Evolutionary conservation across 2,329 filamentous ascomycete genomes (phyloP).

Genomic region (Fusarium odoratissimum): DNA sequence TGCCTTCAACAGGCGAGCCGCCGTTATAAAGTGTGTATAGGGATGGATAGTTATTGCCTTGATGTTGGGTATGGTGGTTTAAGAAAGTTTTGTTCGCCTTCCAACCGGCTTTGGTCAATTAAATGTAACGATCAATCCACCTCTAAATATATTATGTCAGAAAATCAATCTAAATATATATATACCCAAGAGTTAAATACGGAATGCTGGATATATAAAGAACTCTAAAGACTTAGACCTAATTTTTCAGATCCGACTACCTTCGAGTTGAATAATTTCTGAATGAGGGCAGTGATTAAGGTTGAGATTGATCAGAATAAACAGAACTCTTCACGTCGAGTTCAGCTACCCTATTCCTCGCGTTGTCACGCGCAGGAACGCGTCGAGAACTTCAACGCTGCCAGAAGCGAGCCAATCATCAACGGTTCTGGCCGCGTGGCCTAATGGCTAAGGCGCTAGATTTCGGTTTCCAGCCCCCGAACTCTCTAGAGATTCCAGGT

Average conservation of each 20-base stretch:
- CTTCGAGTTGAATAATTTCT: fast-evolving
- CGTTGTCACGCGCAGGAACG: fast-evolving
- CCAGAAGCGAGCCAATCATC: neutral
- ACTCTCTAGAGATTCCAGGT: constrained; percentile 32
- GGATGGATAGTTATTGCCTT: fast-evolving
- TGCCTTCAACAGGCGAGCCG: fast-evolving
- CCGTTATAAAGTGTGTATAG: fast-evolving
- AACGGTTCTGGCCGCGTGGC: constrained; percentile 21
- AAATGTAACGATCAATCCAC: too few relatives aligned
- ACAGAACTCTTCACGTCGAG: fast-evolving
- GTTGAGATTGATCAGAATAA: too few relatives aligned
- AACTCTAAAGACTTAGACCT: too few relatives aligned
- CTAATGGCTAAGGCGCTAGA: constrained; percentile 34
- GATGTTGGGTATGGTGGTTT: too few relatives aligned
- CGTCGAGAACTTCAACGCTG: fast-evolving
- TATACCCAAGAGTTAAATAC: fast-evolving
- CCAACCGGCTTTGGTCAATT: too few relatives aligned
- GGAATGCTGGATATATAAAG: fast-evolving
- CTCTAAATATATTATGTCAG: neutral
- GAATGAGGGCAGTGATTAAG: fast-evolving
- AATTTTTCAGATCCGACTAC: fast-evolving
- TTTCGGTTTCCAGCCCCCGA: constrained; percentile 9
- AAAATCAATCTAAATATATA: fast-evolving
- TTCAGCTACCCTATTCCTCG: neutral
- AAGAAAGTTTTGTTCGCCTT: too few relatives aligned